These are phyloP conservation scores for Boletellus ananiceps DNA, from an alignment of 768 basidiomycete species.

Conservation along the genomic window DNA sequence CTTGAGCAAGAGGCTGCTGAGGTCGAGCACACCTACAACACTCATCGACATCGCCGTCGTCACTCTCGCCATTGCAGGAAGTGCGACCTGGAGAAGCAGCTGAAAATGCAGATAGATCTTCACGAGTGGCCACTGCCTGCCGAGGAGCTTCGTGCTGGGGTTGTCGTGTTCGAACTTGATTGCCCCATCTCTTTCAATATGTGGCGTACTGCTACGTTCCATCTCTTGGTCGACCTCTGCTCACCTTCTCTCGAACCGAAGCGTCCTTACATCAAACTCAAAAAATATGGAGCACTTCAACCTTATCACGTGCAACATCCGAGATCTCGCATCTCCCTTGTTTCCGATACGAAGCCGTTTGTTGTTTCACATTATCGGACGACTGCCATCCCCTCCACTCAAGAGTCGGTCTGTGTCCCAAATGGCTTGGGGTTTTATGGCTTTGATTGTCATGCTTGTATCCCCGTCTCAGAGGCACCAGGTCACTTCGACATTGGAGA, in stretches of 20 bases:
- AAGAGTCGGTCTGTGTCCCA: constrained; percentile 23
- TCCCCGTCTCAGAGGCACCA: constrained; percentile 14
- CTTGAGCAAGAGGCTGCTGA: constrained; percentile 6
- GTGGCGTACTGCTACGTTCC: constrained; percentile 42
- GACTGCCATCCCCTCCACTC: constrained; percentile 6
- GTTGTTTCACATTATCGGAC: constrained; percentile 13
- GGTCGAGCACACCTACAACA: not conserved
- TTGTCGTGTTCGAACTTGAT: constrained; percentile 39
- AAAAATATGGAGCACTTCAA: constrained; percentile 7
- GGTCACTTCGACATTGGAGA: constrained; percentile 8
- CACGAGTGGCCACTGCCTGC: constrained; percentile 47
- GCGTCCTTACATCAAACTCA: constrained; percentile 9
- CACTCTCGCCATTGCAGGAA: constrained; percentile 20
- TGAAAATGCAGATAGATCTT: constrained; percentile 28
- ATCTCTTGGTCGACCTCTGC: constrained; percentile 36
- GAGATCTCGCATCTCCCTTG: constrained; percentile 19
- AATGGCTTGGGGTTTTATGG: constrained; percentile 31
- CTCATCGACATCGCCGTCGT: not conserved
- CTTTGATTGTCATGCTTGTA: constrained; percentile 23
- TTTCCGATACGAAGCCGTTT: constrained; percentile 21
- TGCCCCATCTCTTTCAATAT: constrained; percentile 37
- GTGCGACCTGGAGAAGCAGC: constrained; percentile 23
- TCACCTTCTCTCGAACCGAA: not conserved
- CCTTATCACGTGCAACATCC: constrained; percentile 12
- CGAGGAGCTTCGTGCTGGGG: constrained; percentile 14